A percentile compares a stretch with the other conserved stretches of the same genome.
phyloP scores from a whole-genome alignment of 352 stramenopile species.

The Peronospora farinosa region DNA sequence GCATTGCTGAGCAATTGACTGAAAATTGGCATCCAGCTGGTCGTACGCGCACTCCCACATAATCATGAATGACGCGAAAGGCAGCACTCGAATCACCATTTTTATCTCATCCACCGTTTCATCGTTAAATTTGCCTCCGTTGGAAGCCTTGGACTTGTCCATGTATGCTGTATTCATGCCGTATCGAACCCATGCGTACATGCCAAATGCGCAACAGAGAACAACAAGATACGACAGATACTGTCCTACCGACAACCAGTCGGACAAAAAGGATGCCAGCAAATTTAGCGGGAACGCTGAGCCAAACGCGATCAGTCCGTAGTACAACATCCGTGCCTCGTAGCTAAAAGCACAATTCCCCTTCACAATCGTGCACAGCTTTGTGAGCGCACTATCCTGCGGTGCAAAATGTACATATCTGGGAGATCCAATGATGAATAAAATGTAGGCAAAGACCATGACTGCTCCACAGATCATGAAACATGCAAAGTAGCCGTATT shows the following conservation, averaged over 20 bases:
- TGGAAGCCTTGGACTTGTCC: slow-evolving; percentile 81
- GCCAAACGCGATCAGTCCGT: slow-evolving; percentile 60
- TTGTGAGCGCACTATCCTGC: slow-evolving; percentile 65
- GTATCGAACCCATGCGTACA: slow-evolving; percentile 82
- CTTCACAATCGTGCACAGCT: slow-evolving; percentile 64
- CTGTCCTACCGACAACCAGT: slow-evolving; percentile 43
- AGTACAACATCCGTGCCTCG: slow-evolving; percentile 72
- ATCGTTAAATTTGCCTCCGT: slow-evolving; percentile 73
- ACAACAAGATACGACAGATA: slow-evolving; percentile 74
- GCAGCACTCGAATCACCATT: slow-evolving; percentile 77
- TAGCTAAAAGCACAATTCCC: slow-evolving; percentile 78
- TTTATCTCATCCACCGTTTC: slow-evolving; percentile 83
- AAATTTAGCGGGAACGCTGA: slow-evolving; percentile 65
- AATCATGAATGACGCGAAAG: slow-evolving; percentile 86
- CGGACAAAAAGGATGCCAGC: slow-evolving; percentile 64
- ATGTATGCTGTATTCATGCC: slow-evolving; percentile 76
- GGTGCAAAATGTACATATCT: slow-evolving; percentile 75
- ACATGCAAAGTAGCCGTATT: slow-evolving; percentile 87
- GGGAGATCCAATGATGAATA: slow-evolving; percentile 52
- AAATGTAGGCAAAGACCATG: slow-evolving; percentile 73
- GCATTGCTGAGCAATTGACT: slow-evolving; percentile 82
- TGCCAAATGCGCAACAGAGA: slow-evolving; percentile 58
- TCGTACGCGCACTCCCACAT: slow-evolving; percentile 86
- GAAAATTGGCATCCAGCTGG: slow-evolving; percentile 83
- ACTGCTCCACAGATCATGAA: slow-evolving; percentile 78